Evolutionary conservation across 768 basidiomycete species (phyloP), one percentile per base, ranked within the genome.

Genomic region (Fomitopsis serialis): DNA sequence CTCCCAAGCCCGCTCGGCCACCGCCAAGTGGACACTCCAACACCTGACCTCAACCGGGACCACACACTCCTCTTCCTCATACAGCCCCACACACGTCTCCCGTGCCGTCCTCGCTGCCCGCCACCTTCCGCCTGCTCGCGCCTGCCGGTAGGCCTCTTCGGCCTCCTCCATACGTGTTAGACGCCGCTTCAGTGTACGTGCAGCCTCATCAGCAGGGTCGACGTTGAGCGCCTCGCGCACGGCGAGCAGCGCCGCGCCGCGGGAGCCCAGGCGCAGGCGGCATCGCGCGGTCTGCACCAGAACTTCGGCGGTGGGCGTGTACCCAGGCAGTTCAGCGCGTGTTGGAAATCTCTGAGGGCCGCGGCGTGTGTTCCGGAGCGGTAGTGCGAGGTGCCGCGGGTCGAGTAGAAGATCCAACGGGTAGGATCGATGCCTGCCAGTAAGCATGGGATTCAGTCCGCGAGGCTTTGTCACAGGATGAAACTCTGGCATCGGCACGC

Each of bases 1-100:
- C 1, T 49, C 50, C 55, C 55, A 57, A 2, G 25, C 13, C 24
- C 34, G 3, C n/a, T 57, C 55, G 7, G 48, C 52, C 0, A 57
- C 23, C n/a, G 23, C 29, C 32, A 57, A 21, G 42, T 53, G 46
- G 13, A 57, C 34, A 9, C 34, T 43, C 55, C 55, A 57, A 42
- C 55, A 57, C 10, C 48, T 45, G 15, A 57, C 36, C 13, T 48
- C 25, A 6, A 47, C 27, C 2, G 55, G 55, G 19, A 49, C 37
- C 32, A 23, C 22, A 19, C 40, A 21, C 12, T 45, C 51, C 24
- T 56, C 50, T 32, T 52, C 29, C 2, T 45, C 42, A 32, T 49
- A 57, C 5, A 50, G 21, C 3, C 2, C 2, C 3, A 57, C 23
- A 32, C 48, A 53, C 15, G 48, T 42, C 19, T 51, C 52, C 21